These are phyloP conservation scores for Trichoderma semiorbis DNA, from an alignment of 2,329 filamentous ascomycete species.

Conservation along the genomic window DNA sequence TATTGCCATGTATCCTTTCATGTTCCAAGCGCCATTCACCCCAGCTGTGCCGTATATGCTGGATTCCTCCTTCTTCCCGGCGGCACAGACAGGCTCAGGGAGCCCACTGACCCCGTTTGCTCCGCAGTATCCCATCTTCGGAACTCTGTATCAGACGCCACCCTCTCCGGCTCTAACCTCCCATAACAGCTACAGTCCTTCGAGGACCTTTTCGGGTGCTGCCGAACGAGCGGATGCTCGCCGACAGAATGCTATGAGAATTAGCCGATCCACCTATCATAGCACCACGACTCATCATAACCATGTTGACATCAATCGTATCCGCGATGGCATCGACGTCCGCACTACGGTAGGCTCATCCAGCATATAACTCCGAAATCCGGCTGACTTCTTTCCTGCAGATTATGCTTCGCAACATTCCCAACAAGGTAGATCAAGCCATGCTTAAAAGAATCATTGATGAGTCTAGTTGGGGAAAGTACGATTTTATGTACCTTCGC, in stretches of 20 bases:
- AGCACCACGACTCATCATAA: slow-evolving; percentile 55
- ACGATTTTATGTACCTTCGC: slow-evolving; percentile 92
- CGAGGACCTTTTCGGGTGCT: slow-evolving; percentile 34
- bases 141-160: slow-evolving; percentile 31
- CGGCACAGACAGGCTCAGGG: slow-evolving; percentile 19
- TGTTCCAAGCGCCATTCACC: slow-evolving; percentile 32
- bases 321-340: slow-evolving; percentile 65
- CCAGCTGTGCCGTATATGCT: slow-evolving; percentile 30
- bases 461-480: slow-evolving; percentile 72
- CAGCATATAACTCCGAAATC: background rate
- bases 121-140: slow-evolving; percentile 31
- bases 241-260: slow-evolving; percentile 48
- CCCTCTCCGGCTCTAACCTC: slow-evolving; percentile 34
- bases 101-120: slow-evolving; percentile 30
- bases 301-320: slow-evolving; percentile 58
- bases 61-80: slow-evolving; percentile 25
- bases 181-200: slow-evolving; percentile 40
- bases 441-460: slow-evolving; percentile 79
- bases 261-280: slow-evolving; percentile 45
- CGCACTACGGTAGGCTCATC: slow-evolving; percentile 63
- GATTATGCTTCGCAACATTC: slow-evolving; percentile 95
- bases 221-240: slow-evolving; percentile 40
- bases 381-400: slow-evolving; percentile 32
- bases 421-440: slow-evolving; percentile 78
- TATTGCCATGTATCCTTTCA: slow-evolving; percentile 33